phyloP scores from a whole-genome alignment of 2,329 filamentous ascomycete species.

The Stylonectria norvegica region DNA sequence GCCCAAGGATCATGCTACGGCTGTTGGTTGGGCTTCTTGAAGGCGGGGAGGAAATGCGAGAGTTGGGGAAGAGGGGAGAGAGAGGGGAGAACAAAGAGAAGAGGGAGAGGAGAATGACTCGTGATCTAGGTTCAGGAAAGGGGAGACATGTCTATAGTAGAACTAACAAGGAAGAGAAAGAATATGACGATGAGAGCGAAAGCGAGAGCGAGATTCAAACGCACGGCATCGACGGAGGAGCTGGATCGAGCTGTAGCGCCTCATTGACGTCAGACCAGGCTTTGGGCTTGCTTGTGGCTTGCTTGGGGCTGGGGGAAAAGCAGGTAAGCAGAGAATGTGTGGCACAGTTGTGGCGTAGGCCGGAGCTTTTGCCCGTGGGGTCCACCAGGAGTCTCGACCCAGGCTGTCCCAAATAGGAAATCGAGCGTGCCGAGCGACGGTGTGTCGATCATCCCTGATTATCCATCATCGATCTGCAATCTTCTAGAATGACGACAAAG shows the following conservation, averaged over 20 bases:
- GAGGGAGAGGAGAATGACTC: not conserved
- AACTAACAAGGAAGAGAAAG: not conserved
- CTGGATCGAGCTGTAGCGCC: slow-evolving; percentile 1
- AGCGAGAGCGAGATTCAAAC: slow-evolving; percentile 1
- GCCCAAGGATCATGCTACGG: slow-evolving; percentile 3
- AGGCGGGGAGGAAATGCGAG: not conserved
- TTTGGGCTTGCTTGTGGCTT: too few relatives aligned
- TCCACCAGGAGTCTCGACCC: too few relatives aligned
- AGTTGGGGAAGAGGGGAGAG: not conserved
- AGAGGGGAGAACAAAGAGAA: not conserved
- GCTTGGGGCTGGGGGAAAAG: too few relatives aligned
- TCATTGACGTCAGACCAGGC: slow-evolving; percentile 13
- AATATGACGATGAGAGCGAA: not conserved
- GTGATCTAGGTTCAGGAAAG: not conserved
- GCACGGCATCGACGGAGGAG: slow-evolving; percentile 6
- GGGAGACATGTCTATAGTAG: not conserved
- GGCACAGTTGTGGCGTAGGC: not conserved
- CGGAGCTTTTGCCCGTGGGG: too few relatives aligned
- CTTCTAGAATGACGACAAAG: too few relatives aligned
- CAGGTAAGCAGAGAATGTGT: not conserved
- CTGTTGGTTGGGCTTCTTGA: not conserved
- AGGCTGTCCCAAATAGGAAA: too few relatives aligned
- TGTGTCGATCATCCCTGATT: too few relatives aligned
- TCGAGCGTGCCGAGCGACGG: too few relatives aligned
- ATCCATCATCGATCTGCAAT: too few relatives aligned